Evolutionary conservation across 163 green algal species (phyloP).

Genomic region (Prototheca cutis): DNA sequence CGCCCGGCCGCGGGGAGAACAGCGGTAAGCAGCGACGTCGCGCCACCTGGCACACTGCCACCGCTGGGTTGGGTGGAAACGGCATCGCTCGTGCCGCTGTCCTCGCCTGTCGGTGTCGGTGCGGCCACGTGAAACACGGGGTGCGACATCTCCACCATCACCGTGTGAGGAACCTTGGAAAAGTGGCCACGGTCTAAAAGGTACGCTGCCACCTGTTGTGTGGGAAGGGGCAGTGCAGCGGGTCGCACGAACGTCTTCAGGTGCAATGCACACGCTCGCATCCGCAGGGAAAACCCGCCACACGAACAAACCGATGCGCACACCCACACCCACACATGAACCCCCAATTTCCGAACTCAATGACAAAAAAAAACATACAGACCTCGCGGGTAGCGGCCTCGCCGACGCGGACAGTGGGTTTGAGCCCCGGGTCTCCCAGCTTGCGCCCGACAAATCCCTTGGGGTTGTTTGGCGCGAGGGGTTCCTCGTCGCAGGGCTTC

Average conservation of each 20-base stretch:
- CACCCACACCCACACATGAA: too few relatives aligned
- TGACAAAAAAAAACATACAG: slow-evolving; percentile 18
- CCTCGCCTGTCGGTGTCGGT: too few relatives aligned
- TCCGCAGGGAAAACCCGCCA: too few relatives aligned
- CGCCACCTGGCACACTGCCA: too few relatives aligned
- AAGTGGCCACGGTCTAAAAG: slow-evolving; percentile 74
- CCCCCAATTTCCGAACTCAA: not conserved
- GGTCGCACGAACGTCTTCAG: too few relatives aligned
- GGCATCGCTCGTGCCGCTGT: too few relatives aligned
- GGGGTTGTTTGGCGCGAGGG: slow-evolving; percentile 94
- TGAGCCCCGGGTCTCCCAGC: slow-evolving; percentile 85
- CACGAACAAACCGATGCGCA: too few relatives aligned
- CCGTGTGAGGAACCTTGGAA: slow-evolving; percentile 74
- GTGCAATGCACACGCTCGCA: too few relatives aligned
- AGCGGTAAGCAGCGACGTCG: too few relatives aligned
- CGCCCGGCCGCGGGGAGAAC: not conserved
- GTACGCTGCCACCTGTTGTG: slow-evolving; percentile 49
- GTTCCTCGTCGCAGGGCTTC: slow-evolving; percentile 97
- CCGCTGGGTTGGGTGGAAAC: too few relatives aligned
- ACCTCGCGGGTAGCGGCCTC: slow-evolving; percentile 83
- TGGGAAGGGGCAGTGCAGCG: not conserved
- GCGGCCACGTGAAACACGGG: slow-evolving; percentile 55
- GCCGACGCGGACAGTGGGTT: slow-evolving; percentile 83
- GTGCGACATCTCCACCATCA: slow-evolving; percentile 73
- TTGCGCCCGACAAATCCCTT: slow-evolving; percentile 86